A percentile compares a stretch with the other conserved stretches of the same genome.
Conservation (phyloP, 129 eudicot species). For the Tagetes patula region DNA sequence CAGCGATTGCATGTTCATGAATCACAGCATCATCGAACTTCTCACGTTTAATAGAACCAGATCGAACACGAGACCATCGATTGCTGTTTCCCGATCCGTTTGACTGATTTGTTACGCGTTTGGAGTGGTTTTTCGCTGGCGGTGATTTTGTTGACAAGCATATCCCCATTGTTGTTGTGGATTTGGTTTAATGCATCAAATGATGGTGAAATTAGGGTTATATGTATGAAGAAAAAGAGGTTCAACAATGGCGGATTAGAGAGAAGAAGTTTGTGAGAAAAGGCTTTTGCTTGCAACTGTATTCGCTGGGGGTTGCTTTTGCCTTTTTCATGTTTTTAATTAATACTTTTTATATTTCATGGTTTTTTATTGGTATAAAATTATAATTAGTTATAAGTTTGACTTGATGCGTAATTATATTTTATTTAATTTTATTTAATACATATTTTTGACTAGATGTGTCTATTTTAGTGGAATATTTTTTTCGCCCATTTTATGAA, state of each 20-base stretch:
- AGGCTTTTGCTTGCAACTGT: constrained; percentile 34
- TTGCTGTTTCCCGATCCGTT: constrained; percentile 18
- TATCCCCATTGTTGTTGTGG: constrained; percentile 47
- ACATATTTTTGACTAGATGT: background rate
- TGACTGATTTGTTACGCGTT: constrained; percentile 42
- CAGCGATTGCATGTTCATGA: constrained; percentile 73
- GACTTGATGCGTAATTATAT: background rate
- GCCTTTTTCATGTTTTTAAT: background rate
- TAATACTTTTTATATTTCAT: background rate
- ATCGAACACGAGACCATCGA: constrained; percentile 62
- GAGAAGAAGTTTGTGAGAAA: constrained; percentile 32
- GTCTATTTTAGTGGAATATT: too few relatives aligned
- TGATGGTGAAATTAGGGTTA: background rate
- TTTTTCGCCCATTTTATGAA: too few relatives aligned
- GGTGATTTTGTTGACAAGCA: constrained; percentile 51
- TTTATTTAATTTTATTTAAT: background rate
- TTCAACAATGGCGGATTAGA: constrained; percentile 30
- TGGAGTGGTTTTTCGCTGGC: constrained; percentile 32
- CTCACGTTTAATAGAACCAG: constrained; percentile 42
- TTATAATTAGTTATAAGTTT: background rate
- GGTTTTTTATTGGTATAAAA: background rate
- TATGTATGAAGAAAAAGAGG: constrained; percentile 23
- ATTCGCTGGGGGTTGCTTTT: constrained; percentile 21
- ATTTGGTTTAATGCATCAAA: constrained; percentile 5
- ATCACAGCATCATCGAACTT: constrained; percentile 53